Base-by-base conservation (phyloP, 805 yeast genomes). In the Sugiyamaella boreocaroliniensis region DNA sequence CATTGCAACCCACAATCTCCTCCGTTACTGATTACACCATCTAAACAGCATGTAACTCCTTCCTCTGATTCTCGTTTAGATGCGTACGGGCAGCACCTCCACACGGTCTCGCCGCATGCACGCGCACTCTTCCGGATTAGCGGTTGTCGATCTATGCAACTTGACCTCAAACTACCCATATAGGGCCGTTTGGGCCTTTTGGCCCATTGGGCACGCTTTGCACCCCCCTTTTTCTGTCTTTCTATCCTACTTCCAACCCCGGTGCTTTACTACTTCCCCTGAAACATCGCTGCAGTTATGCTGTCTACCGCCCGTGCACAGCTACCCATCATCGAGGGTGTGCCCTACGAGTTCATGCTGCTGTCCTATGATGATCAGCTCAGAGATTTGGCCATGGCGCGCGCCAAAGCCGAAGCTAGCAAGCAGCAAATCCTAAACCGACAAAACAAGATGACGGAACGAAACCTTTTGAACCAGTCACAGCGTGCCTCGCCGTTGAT, bases 401-500 rank as follows among this genome's bases (percentile, higher is more conserved):
- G 37, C 11, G n/a, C 12, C 37, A 32, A 32, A 32, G 37, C 37
- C 4, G 37, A 32, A 14, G 37, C 12, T 14, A 32, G n/a, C 11
- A 32, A 32, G n/a, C 37, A 32, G 11, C 37, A 32, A 14, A 10
- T 32, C n/a, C 11, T 32, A 9, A 4, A 32, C n/a, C 37, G 11
- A 32, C 37, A 32, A 9, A 32, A 32, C 37, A 32, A 32, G 37
- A 14, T 32, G n/a, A 14, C 37, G n/a, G 37, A 32, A 32, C 37
- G 37, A 2, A 32, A 32, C 37, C 37, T 32, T 9, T 4, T 14
- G 8, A 32, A 32, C 37, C 37, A 11, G 37, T 10, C 37, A 32
- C n/a, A 11, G 37, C 37, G 37, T 29, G 45, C 55, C 6, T 55
- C 57, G 7, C 51, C 57, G 12, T 29, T 57, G n/a, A 22, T 22